These are phyloP conservation scores for Aureobasidium sp. DNA, from an alignment of 2,329 filamentous ascomycete species.

Conservation along the genomic window DNA sequence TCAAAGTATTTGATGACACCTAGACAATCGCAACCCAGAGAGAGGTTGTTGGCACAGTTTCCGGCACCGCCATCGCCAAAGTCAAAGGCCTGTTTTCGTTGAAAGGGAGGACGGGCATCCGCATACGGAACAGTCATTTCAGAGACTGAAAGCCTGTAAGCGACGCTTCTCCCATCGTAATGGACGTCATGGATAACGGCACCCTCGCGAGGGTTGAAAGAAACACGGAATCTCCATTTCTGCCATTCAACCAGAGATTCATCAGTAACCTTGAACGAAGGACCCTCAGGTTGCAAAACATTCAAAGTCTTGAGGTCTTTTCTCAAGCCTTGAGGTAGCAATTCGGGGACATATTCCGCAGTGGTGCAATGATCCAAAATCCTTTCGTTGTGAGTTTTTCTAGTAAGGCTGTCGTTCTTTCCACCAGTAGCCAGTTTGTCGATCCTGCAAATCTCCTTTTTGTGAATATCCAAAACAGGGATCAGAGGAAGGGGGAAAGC, in stretches of 20 bases:
- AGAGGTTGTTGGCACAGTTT: constrained; percentile 56
- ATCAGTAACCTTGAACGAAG: constrained; percentile 51
- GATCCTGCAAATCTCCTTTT: constrained; percentile 29
- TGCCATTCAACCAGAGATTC: constrained; percentile 38
- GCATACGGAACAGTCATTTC: constrained; percentile 48
- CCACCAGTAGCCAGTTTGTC: constrained; percentile 24
- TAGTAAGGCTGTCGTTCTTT: constrained; percentile 23
- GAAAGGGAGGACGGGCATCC: constrained; percentile 50
- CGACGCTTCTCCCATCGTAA: constrained; percentile 56
- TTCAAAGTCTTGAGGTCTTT: constrained; percentile 56
- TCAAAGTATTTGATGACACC: constrained; percentile 50
- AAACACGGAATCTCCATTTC: constrained; percentile 53
- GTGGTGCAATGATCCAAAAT: constrained; percentile 40
- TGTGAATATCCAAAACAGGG: constrained; percentile 23
- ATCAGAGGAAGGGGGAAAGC: constrained; percentile 24
- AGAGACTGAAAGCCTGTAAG: constrained; percentile 58
- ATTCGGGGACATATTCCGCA: constrained; percentile 40
- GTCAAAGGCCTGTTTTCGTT: constrained; percentile 62
- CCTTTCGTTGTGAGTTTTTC: constrained; percentile 29
- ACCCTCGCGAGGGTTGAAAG: constrained; percentile 62
- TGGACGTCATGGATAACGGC: constrained; percentile 60
- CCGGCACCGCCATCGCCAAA: constrained; percentile 61
- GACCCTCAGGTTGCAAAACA: constrained; percentile 61
- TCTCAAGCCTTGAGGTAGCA: constrained; percentile 29
- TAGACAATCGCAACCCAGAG: constrained; percentile 59